These are phyloP conservation scores for Monilinia aucupariae DNA, from an alignment of 2,329 filamentous ascomycete species.

Conservation along the genomic window DNA sequence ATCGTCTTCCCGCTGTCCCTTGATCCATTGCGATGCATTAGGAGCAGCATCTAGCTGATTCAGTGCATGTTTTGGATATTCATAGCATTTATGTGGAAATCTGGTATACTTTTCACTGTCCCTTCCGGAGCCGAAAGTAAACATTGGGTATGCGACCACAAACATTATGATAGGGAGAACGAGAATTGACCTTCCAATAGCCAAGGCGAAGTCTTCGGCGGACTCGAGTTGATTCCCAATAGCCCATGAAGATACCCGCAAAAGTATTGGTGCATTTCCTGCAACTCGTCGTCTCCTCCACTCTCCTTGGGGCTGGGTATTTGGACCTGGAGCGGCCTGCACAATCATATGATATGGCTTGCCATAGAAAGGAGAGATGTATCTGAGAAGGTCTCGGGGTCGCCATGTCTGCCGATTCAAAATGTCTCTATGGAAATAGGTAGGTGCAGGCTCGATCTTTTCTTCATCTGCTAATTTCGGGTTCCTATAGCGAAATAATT, in stretches of 20 bases:
- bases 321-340: conserved; percentile 8
- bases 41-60: conserved; percentile 16
- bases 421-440: conserved; percentile 13
- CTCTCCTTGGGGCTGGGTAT: conserved; percentile 13
- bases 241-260: conserved; percentile 16
- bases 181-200: conserved; percentile 13
- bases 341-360: conserved; percentile 17
- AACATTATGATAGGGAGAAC: conserved; percentile 14
- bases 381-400: conserved; percentile 16
- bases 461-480: conserved; percentile 14
- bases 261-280: conserved; percentile 14
- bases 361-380: conserved; percentile 17
- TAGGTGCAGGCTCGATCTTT: conserved; percentile 10
- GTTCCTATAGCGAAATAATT: conserved; percentile 8
- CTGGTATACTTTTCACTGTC: not conserved
- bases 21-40: not conserved
- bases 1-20: conserved; percentile 7
- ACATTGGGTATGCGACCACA: conserved; percentile 9
- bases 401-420: conserved; percentile 17
- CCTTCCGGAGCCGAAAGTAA: not conserved
- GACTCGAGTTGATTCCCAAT: conserved; percentile 8
- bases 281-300: conserved; percentile 11
- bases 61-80: conserved; percentile 18
- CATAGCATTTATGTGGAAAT: conserved; percentile 16
- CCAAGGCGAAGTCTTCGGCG: not conserved